A percentile compares a stretch with the other conserved stretches of the same genome.
Conservation (phyloP, 2,329 filamentous ascomycete species). For the Biscogniauxia marginata region DNA sequence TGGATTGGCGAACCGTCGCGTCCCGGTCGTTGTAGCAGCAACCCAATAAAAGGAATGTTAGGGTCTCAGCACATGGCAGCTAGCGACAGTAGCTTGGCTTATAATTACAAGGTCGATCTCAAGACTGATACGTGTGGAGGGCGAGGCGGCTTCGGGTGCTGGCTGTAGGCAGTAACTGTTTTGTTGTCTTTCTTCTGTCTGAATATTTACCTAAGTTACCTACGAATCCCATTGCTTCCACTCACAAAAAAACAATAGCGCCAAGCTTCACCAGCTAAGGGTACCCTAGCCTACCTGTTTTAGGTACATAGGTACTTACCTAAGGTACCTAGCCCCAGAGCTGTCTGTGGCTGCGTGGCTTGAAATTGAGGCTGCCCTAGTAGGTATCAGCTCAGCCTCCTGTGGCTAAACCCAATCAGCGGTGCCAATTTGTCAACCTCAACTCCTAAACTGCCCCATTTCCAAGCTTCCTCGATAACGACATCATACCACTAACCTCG, state of each 20-base stretch:
- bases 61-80: constrained; percentile 3
- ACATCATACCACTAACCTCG: constrained; percentile 16
- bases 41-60: constrained; percentile 1
- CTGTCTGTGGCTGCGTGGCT: too few relatives aligned
- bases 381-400: constrained; percentile 8
- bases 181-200: not conserved
- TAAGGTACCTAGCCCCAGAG: too few relatives aligned
- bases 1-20: constrained; percentile 1
- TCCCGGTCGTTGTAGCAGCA: constrained; percentile 1
- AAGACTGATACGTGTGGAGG: not conserved
- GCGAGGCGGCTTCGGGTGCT: not conserved
- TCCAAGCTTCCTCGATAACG: constrained; percentile 24
- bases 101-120: constrained; percentile 1
- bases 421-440: constrained; percentile 31
- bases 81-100: not conserved
- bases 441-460: constrained; percentile 26
- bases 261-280: not conserved
- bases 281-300: not conserved
- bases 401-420: constrained; percentile 35
- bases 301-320: not conserved
- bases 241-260: not conserved
- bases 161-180: not conserved
- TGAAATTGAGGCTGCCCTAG: too few relatives aligned
- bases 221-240: too few relatives aligned
- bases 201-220: too few relatives aligned